A percentile compares a stretch with the other conserved stretches of the same genome.
phyloP scores from a whole-genome alignment of 306 rosid species.

The Lithocarpus polystachyus region DNA sequence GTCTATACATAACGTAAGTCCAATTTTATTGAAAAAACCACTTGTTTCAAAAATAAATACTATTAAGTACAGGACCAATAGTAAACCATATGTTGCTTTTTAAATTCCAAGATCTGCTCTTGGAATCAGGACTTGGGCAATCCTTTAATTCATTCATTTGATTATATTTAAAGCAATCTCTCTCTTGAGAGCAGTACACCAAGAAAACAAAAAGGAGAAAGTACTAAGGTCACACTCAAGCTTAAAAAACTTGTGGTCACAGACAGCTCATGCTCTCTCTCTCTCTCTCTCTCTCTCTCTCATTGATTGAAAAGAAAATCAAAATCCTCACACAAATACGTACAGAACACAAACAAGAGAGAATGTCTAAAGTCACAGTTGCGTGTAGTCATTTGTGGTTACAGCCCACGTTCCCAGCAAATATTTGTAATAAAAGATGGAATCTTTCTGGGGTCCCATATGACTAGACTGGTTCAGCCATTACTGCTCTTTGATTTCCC shows the following conservation, averaged over 20 bases:
- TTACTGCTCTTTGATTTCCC: neutral
- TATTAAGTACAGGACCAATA: neutral
- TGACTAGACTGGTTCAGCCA: conserved; percentile 3
- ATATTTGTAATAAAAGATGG: conserved; percentile 24
- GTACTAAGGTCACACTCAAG: neutral
- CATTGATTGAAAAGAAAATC: neutral
- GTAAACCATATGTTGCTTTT: conserved; percentile 8
- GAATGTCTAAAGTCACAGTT: conserved; percentile 24
- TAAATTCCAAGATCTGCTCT: conserved; percentile 41
- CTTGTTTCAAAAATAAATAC: neutral
- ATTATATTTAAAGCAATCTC: conserved; percentile 18
- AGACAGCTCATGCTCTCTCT: neutral
- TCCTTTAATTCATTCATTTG: conserved; percentile 24
- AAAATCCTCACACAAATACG: neutral
- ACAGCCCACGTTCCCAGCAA: conserved; percentile 37
- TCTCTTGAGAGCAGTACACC: neutral
- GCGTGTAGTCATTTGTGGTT: conserved; percentile 16
- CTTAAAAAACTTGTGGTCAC: neutral
- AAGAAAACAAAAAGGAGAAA: neutral
- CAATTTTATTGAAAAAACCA: neutral
- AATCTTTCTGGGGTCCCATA: conserved; percentile 26
- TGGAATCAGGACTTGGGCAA: conserved; percentile 36
- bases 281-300: neutral
- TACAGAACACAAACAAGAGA: neutral
- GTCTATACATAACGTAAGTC: conserved; percentile 7